Evolutionary conservation across 2,329 filamentous ascomycete species (phyloP).

Genomic region (Canariomyces notabilis): DNA sequence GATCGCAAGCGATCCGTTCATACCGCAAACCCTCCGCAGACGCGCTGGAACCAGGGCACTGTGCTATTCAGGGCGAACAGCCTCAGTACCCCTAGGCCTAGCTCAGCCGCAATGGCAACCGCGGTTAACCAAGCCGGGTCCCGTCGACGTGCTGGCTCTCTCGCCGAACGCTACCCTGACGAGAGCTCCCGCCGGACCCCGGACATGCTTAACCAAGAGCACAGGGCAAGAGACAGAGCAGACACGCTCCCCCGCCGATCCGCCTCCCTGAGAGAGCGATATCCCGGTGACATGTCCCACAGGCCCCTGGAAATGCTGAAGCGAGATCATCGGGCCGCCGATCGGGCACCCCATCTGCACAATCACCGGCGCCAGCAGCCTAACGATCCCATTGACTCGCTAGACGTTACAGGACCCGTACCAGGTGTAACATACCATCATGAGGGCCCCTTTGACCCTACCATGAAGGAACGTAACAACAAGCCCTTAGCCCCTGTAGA

Average conservation of each 20-base stretch:
- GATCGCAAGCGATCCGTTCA: slow-evolving; percentile 21
- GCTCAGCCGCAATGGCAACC: slow-evolving; percentile 19
- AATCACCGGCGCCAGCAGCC: slow-evolving; percentile 61
- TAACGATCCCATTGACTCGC: slow-evolving; percentile 73
- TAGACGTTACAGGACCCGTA: slow-evolving; percentile 57
- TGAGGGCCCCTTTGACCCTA: slow-evolving; percentile 84
- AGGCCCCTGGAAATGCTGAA: slow-evolving; percentile 63
- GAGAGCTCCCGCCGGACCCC: slow-evolving; percentile 61
- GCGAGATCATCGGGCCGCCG: slow-evolving; percentile 58
- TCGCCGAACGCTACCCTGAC: slow-evolving; percentile 55
- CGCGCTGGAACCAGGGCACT: slow-evolving; percentile 28
- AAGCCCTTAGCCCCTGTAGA: slow-evolving; percentile 64
- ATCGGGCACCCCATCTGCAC: slow-evolving; percentile 60
- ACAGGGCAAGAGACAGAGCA: slow-evolving; percentile 19
- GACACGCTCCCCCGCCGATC: slow-evolving; percentile 22
- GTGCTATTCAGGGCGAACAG: slow-evolving; percentile 24
- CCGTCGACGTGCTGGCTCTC: slow-evolving; percentile 35
- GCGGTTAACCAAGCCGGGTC: slow-evolving; percentile 23
- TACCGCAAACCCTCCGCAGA: slow-evolving; percentile 23
- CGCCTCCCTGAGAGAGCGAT: slow-evolving; percentile 52
- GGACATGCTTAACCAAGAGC: slow-evolving; percentile 58
- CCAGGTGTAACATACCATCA: slow-evolving; percentile 71
- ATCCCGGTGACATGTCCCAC: slow-evolving; percentile 59
- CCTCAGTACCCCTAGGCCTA: slow-evolving; percentile 19
- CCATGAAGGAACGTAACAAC: slow-evolving; percentile 68